Base-by-base conservation (phyloP, 768 basidiomycete species). In the Leccinum boreale region DNA sequence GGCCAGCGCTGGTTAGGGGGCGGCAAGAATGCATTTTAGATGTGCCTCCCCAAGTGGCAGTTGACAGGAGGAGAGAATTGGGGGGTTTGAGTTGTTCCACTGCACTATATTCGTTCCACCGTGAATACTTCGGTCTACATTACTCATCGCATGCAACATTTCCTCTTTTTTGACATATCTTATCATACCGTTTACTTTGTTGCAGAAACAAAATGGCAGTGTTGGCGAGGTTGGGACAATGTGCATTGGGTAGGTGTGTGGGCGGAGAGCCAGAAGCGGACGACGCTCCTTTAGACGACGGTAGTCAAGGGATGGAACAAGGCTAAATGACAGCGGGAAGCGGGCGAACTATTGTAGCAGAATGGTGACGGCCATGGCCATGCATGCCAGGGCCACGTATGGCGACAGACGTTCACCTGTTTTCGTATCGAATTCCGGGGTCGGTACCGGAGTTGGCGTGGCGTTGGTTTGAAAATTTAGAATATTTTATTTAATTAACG, bases 391-490 rank as follows among this genome's bases (percentile, higher is more conserved):
- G 6, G 90, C 88, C 15, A 99, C 97, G 65, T 98, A 98, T 39
- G 96, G 97, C 28, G 96, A 98, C 47, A 99, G 76, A 19, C 97
- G 83, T 73, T 98, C 97, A 52, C 96, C 94, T 97, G 71, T 51
- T n/a, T 42, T 44, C 42, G 42, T 21, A 44, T 44, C 14, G 36
- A 6, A 28, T 33, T 35, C 8, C 39, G 48, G 9, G 29, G 24
- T 60, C 11, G 42, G 49, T 44, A 44, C 42, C 39, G 42, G 19
- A 2, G 19, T 44, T 44, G 42, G 42, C 9, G 42, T 21, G 42
- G 42, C 42, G 42, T 44, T 44, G 42, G 42, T 44, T 44, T 19
- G n/a, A n/a, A n/a, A n/a, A n/a, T n/a, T n/a, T n/a, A n/a, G n/a
- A n/a, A n/a, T n/a, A n/a, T n/a, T n/a, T n/a, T n/a, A n/a, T n/a